Conservation (phyloP, 2,329 filamentous ascomycete genomes). For the Clarireedia paspali region DNA sequence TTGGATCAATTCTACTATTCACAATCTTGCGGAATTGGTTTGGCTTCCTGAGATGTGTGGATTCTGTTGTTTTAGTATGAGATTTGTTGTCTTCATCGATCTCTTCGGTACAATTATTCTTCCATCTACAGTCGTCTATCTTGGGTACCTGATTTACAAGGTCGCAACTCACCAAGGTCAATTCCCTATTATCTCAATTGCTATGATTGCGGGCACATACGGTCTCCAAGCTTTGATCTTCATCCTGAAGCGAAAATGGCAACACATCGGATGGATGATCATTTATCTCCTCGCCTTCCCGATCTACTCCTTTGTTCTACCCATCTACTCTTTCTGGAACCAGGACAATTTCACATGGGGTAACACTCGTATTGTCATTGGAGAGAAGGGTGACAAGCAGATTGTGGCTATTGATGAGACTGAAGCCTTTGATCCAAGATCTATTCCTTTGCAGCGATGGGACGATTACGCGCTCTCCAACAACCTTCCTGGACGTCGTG, state of each 20-base stretch:
- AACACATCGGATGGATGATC: constrained; percentile 98
- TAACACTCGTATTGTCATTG: constrained; percentile 95
- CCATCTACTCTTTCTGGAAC: constrained; percentile 98
- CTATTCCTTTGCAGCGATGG: constrained; percentile 92
- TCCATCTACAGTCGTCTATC: constrained; percentile 78
- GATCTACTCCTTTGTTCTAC: constrained; percentile 84
- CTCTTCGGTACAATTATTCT: constrained; percentile 87
- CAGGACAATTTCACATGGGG: constrained; percentile 99
- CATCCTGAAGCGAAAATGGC: constrained; percentile 94
- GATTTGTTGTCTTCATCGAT: constrained; percentile 92
- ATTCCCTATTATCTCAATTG: constrained; percentile 79
- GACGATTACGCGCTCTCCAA: constrained; percentile 88
- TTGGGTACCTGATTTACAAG: constrained; percentile 79
- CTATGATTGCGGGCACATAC: constrained; percentile 86
- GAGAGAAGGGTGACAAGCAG: constrained; percentile 85
- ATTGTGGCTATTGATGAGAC: constrained; percentile 79
- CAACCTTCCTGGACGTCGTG: constrained; percentile 84
- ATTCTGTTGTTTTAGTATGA: constrained; percentile 98
- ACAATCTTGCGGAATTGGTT: constrained; percentile 89
- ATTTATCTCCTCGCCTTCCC: constrained; percentile 96
- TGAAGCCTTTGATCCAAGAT: constrained; percentile 82
- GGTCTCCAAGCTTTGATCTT: constrained; percentile 95
- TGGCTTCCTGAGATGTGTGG: constrained; percentile 90
- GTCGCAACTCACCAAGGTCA: constrained; percentile 62
- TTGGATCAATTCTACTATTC: constrained; percentile 99